Evolutionary conservation across 352 stramenopile species (phyloP).

Genomic region (Phytophthora brassicae): DNA sequence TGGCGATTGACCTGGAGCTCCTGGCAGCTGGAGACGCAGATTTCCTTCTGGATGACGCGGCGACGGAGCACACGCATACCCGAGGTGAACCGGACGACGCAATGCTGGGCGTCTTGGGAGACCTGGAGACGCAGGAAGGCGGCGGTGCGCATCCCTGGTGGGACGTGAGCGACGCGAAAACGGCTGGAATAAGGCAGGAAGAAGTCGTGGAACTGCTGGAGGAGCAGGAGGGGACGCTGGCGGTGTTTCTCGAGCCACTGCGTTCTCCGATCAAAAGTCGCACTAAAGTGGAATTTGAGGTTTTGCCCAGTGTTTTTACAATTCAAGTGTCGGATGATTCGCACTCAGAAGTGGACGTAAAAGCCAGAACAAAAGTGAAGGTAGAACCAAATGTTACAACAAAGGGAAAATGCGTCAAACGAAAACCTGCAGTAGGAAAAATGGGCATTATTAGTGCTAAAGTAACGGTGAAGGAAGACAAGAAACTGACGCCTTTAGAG

Average conservation of each 20-base stretch:
- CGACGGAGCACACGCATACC: slow-evolving; percentile 17
- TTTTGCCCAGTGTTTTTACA: slow-evolving; percentile 3
- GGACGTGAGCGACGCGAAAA: slow-evolving; percentile 14
- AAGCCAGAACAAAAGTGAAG: slow-evolving; percentile 5
- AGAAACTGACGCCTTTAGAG: slow-evolving; percentile 46
- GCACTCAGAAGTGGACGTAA: slow-evolving; percentile 27
- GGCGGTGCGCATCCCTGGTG: slow-evolving; percentile 24
- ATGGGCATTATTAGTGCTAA: background rate
- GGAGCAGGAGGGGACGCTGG: slow-evolving; percentile 27
- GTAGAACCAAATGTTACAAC: background rate
- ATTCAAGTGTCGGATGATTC: slow-evolving; percentile 34
- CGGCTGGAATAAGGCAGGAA: background rate
- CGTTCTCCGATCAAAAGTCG: too few relatives aligned
- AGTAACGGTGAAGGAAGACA: slow-evolving; percentile 22
- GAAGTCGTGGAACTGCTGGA: slow-evolving; percentile 22
- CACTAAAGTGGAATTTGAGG: slow-evolving; percentile 11
- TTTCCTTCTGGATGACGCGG: slow-evolving; percentile 30
- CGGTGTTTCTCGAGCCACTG: slow-evolving; percentile 29
- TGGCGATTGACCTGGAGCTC: slow-evolving; percentile 31
- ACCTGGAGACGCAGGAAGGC: slow-evolving; percentile 31
- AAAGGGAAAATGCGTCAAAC: slow-evolving; percentile 7
- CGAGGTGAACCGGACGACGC: slow-evolving; percentile 28
- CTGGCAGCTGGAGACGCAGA: slow-evolving; percentile 22
- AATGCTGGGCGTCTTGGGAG: slow-evolving; percentile 30
- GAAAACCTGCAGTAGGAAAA: slow-evolving; percentile 9